Evolutionary conservation across 2,329 filamentous ascomycete genomes (phyloP).

Genomic region (Cercospora beticola): DNA sequence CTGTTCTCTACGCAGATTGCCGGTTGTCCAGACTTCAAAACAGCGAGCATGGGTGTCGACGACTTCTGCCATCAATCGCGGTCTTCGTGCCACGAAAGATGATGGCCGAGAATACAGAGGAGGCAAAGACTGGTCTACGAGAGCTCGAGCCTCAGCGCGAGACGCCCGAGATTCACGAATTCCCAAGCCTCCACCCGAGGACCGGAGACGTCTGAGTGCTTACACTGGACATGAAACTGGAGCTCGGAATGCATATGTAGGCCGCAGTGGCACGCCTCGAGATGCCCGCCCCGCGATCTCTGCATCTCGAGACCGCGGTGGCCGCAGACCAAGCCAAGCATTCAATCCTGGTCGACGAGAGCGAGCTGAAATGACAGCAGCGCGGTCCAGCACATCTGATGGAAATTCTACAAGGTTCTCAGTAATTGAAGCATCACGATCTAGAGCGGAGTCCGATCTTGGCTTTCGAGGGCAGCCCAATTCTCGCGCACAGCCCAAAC

Average conservation of each 20-base stretch:
- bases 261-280: not conserved
- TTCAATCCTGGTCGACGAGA: slow-evolving; percentile 8
- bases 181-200: not conserved
- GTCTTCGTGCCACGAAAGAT: slow-evolving; percentile 51
- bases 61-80: slow-evolving; percentile 67
- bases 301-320: not conserved
- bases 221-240: not conserved
- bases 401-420: not conserved
- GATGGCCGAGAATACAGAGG: slow-evolving; percentile 17
- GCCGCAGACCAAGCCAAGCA: not conserved
- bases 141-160: not conserved
- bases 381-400: not conserved
- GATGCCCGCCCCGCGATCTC: not conserved
- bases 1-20: slow-evolving; percentile 17
- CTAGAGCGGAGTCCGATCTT: not conserved
- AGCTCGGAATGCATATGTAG: not conserved
- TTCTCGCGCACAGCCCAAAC: slow-evolving; percentile 8
- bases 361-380: not conserved
- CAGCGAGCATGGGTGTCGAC: slow-evolving; percentile 51
- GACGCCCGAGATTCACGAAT: slow-evolving; percentile 1
- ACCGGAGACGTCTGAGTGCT: slow-evolving; percentile 10
- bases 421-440: not conserved
- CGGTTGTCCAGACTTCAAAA: not conserved
- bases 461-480: slow-evolving; percentile 7
- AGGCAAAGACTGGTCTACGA: slow-evolving; percentile 19